Conservation (phyloP, 768 basidiomycete species). For the Pilatotrama ljubarskyi region DNA sequence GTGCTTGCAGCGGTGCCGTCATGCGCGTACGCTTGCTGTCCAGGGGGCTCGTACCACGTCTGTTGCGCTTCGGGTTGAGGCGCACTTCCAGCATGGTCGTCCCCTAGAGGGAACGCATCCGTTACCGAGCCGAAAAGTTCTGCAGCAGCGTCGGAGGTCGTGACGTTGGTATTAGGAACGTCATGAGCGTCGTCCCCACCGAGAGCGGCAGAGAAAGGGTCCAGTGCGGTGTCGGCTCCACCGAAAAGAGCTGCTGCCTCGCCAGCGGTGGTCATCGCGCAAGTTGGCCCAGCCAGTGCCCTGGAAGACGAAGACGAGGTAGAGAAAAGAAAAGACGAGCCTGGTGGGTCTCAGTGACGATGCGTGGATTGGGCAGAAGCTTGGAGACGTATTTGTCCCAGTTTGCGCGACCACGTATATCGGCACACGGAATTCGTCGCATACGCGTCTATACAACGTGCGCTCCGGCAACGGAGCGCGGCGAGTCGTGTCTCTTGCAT, state of each 20-base stretch:
- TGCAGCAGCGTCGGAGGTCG: constrained; percentile 17
- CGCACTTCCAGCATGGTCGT: background rate
- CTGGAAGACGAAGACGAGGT: constrained; percentile 18
- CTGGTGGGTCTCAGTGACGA: constrained; percentile 13
- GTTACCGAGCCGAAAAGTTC: constrained; percentile 28
- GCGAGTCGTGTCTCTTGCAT: background rate
- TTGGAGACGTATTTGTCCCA: constrained; percentile 38
- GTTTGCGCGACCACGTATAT: constrained; percentile 42
- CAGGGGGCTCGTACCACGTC: constrained; percentile 15
- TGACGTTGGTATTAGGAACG: constrained; percentile 4
- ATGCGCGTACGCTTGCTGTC: constrained; percentile 16
- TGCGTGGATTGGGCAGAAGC: constrained; percentile 8
- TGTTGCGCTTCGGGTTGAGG: constrained; percentile 7
- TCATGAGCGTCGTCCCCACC: constrained; percentile 21
- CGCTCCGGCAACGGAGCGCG: background rate
- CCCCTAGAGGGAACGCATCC: constrained; percentile 14
- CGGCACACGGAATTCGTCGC: constrained; percentile 5
- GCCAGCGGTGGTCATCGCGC: constrained; percentile 64
- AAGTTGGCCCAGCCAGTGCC: constrained; percentile 17
- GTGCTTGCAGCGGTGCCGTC: constrained; percentile 7
- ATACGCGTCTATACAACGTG: constrained; percentile 9
- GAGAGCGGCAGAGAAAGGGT: constrained; percentile 37
- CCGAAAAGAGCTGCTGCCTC: constrained; percentile 84
- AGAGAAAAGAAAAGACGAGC: constrained; percentile 5
- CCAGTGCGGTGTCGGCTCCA: constrained; percentile 52